Evolutionary conservation across 2,329 filamentous ascomycete species (phyloP).

Genomic region (Fusarium sp.): DNA sequence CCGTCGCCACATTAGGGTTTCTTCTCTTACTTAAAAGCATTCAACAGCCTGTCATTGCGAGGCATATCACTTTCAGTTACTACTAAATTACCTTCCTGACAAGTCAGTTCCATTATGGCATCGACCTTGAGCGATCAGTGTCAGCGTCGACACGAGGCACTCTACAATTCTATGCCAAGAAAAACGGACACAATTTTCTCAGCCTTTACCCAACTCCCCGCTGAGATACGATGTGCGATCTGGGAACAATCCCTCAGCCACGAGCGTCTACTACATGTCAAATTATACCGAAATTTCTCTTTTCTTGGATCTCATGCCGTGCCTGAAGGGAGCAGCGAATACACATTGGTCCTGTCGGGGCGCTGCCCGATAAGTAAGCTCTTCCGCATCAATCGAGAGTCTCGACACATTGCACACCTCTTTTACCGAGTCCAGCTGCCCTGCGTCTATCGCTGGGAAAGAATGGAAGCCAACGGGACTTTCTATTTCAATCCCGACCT

Average conservation of each 20-base stretch:
- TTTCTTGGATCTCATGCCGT: background rate
- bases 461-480: too few species aligned
- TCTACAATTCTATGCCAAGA: too few species aligned
- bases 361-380: constrained; percentile 8
- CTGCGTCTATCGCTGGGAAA: too few species aligned
- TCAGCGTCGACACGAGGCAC: background rate
- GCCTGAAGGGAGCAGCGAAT: background rate
- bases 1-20: too few species aligned
- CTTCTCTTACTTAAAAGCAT: too few species aligned
- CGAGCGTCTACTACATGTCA: constrained; percentile 1
- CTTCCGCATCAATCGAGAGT: background rate
- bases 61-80: too few species aligned
- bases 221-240: background rate
- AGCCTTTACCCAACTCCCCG: background rate
- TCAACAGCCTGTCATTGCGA: too few species aligned
- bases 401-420: background rate
- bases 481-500: too few species aligned
- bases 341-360: background rate
- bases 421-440: background rate
- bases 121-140: too few species aligned
- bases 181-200: background rate
- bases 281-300: background rate
- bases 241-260: constrained; percentile 3
- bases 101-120: too few species aligned
- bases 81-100: too few species aligned